Evolutionary conservation across 1,284 basidiomycete genomes (phyloP), one percentile per base, ranked within the genome.

Genomic region (Cryptococcus amylolentus): DNA sequence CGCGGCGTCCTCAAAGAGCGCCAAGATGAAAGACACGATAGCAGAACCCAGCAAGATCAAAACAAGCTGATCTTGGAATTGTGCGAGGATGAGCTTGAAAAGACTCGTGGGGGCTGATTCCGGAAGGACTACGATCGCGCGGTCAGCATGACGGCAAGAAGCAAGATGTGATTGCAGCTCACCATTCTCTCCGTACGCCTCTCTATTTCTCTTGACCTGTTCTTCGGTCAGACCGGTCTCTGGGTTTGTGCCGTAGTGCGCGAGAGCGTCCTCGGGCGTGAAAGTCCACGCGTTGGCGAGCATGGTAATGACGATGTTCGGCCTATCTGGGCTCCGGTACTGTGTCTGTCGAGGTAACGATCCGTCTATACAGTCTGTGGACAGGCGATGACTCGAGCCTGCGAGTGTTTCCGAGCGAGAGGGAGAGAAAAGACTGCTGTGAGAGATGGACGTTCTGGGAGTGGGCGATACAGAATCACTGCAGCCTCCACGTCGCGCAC

Each of bases 11-110:
- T 97, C 93, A 57, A 96, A 81, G 40, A 94, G 78, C 9, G 93
- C 93, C 35, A 97, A 82, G 12, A 92, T 80, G 72, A 96, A 93
- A 2, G 92, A 96, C 60, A 96, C 83, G 49, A 89, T 85, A 14
- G 93, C 93, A 6, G 91, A 95, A 3, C 84, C 91, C 44, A 97
- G 86, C 27, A 97, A 84, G 71, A 97, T 96, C 60, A 97, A 85
- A 23, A 95, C 93, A 26, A 97, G 85, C 78, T 94, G 91, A 79
- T 97, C 93, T 80, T 96, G 88, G 83, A 98, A 98, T 79, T 98
- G 95, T 66, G 95, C 93, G 20, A 98, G 82, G 60, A 98, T 89
- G 60, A 98, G 85, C 69, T 90, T 84, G 89, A 91, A 93, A 44
- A 98, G 76, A 4, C 95, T 91, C 4, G 92, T 96, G 1, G 90